phyloP scores from a whole-genome alignment of 2,329 filamentous ascomycete genomes.

The Venturia aucupariae region DNA sequence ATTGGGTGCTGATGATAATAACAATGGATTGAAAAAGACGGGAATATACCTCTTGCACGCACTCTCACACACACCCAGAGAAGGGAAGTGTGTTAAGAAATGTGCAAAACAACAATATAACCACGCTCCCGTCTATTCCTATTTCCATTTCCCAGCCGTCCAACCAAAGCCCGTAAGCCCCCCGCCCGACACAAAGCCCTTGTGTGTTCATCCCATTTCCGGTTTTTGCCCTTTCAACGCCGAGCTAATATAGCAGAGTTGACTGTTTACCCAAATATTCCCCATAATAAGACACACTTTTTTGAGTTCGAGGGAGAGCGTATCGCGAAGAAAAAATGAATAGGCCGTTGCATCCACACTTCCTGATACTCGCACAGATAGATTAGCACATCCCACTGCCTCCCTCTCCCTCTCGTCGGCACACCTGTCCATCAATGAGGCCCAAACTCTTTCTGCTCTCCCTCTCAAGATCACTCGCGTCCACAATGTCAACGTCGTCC shows the following conservation, averaged over 20 bases:
- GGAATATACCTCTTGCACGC: background rate
- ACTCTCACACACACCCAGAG: background rate
- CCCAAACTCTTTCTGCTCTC: conserved; percentile 4
- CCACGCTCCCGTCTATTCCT: background rate
- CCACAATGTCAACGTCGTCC: conserved; percentile 21
- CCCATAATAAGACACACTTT: conserved; percentile 1
- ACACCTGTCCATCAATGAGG: background rate
- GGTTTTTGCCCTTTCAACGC: background rate
- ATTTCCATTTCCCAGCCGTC: background rate
- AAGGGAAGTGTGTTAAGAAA: background rate
- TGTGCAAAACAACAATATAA: background rate
- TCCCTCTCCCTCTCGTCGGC: background rate
- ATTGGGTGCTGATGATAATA: background rate
- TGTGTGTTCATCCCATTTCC: background rate
- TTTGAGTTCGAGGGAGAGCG: background rate
- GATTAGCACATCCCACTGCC: conserved; percentile 2
- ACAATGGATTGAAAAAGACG: background rate
- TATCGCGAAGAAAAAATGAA: background rate
- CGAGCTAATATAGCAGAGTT: conserved; percentile 2
- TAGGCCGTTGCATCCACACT: background rate
- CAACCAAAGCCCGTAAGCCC: background rate
- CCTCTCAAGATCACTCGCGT: conserved; percentile 27
- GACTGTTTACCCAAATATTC: conserved; percentile 3
- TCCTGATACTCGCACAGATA: conserved; percentile 7
- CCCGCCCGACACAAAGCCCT: background rate